Base-by-base conservation (phyloP, 768 basidiomycete genomes). In the Podaxis sp. region DNA sequence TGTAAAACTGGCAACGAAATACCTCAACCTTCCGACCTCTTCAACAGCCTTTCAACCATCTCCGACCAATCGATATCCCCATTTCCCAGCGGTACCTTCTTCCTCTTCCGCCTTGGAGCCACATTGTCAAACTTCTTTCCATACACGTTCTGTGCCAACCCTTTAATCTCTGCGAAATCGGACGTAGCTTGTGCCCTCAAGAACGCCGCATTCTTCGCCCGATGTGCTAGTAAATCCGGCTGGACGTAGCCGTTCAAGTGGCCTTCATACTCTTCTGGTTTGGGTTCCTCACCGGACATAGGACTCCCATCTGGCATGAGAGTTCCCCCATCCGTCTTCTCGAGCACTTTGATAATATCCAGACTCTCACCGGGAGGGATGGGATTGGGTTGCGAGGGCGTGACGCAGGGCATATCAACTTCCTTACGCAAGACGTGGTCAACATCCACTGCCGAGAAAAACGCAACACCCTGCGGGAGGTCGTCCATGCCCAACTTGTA, bases 381-480 rank as follows among this genome's bases (percentile, higher is more conserved):
- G 0, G 90, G 83, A 19, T 71, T 72, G 17, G 92, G 91, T 65
- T 98, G 93, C 6, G 93, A 96, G 0, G 96, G 96, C 7, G 97
- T 99, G 37, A 93, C 84, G 67, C 96, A 99, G 0, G 93, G 81
- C 92, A 98, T 94, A 71, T 95, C 91, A 25, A 95, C 94, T 75
- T 98, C 96, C 73, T 99, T 99, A 38, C 97, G 84, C 43, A 98
- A 80, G 0, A 97, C 91, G 15, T 80, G 79, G 73, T 99, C 96
- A 22, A 98, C 78, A 71, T 98, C 97, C 52, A 99, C 94, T 0
- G 94, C 93, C 1, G 94, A 97, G 79, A 99, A 98, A 79, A 97
- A 99, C 0, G 95, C 94, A 5, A 97, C 91, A 40, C 96, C 88
- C 70, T 96, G 94, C 0, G 97, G 97, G 1, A 98, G 80, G 70